phyloP scores from a whole-genome alignment of 2,329 filamentous ascomycete species.

The Samsoniella hepiali region DNA sequence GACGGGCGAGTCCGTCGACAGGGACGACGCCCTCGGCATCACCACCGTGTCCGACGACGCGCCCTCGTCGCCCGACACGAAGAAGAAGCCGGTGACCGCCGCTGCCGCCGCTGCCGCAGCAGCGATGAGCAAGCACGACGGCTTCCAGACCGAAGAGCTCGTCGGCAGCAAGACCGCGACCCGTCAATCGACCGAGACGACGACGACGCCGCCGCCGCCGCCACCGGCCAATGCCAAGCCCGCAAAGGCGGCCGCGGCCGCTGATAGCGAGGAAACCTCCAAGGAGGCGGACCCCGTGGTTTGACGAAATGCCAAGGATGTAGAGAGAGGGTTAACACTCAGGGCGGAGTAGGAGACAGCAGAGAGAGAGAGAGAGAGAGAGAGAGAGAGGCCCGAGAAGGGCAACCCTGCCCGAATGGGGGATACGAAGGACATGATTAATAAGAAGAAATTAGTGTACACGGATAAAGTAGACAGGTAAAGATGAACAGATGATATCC shows the following conservation, averaged over 20 bases:
- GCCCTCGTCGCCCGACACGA: constrained; percentile 7
- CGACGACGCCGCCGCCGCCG: background rate
- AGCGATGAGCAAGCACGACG: background rate
- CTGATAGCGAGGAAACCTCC: too few relatives aligned
- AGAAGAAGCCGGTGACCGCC: constrained; percentile 17
- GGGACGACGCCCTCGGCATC: constrained; percentile 11
- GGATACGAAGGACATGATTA: constrained; percentile 1
- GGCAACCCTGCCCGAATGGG: background rate
- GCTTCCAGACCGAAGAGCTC: constrained; percentile 17
- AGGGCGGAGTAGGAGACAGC: too few relatives aligned
- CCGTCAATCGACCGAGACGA: background rate
- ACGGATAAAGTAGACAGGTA: background rate
- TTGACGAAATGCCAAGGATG: too few relatives aligned
- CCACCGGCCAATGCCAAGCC: too few relatives aligned
- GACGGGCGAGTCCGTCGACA: constrained; percentile 19
- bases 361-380: too few relatives aligned
- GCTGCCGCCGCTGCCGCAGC: background rate
- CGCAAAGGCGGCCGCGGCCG: too few relatives aligned
- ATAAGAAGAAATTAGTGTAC: background rate
- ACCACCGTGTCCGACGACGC: constrained; percentile 11
- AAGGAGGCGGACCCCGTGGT: too few relatives aligned
- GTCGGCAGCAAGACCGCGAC: background rate
- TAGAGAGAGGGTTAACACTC: too few relatives aligned
- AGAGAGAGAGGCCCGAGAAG: too few relatives aligned
- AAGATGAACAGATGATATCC: background rate